Evolutionary conservation across 306 rosid species (phyloP), one percentile per base, ranked within the genome.

Genomic region (Fragaria vesca): DNA sequence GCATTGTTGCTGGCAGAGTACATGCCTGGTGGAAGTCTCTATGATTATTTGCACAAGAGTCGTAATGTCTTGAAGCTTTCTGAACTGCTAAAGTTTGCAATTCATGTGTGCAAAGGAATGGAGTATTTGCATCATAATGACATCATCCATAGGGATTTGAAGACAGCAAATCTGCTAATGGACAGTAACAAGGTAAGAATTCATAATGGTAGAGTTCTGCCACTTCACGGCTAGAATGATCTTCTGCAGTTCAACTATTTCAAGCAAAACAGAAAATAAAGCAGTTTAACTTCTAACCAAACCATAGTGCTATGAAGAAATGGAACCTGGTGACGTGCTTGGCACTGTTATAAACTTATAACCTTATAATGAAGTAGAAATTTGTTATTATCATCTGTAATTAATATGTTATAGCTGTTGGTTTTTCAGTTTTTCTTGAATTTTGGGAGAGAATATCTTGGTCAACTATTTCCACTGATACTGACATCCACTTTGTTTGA

Each of bases 91-190:
- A 89, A 93, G 86, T 93, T 91, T 83, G 91, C 99, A 43, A 83
- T 91, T 78, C 94, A 96, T 90, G 93, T 96, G 81, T 88, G 99
- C 85, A 90, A 85, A 80, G 99, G 99, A 74, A 96, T 96, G 99
- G 98, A 87, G 81, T 96, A 96, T 85, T 87, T 96, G 87, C 99
- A 96, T 80, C 86, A 60, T 70, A 91, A 84, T 77, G 85, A 87
- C 88, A 96, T 96, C 76, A 90, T 96, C 71, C 99, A 96, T 75
- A 86, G 99, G 85, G 99, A 96, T 82, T 83, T 96, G 86, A 96
- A 96, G 97, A 93, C 99, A 0, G 99, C 99, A 79, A 96, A 96
- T 88, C 84, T 96, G 78, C 93, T 96, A 73, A 93, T 96, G 99
- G 94, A 93, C 79, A 76, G 82, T 58, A 76, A 91, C 76, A 91